Conservation (phyloP, 306 rosid genomes). For the Trifolium pratense region DNA sequence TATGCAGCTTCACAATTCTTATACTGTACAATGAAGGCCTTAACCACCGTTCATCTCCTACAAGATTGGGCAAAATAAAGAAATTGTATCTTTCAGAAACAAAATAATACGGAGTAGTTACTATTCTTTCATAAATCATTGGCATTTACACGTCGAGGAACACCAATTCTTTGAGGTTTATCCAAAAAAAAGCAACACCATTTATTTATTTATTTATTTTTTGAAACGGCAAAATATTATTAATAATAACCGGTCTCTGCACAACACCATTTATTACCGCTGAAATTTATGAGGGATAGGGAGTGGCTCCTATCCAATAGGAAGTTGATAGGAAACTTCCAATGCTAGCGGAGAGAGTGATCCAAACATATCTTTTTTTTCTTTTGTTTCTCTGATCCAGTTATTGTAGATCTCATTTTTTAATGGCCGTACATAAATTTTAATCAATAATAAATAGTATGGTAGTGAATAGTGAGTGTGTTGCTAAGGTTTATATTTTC, state of each 20-base stretch:
- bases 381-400: neutral
- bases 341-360: neutral
- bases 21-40: conserved; percentile 46
- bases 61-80: conserved; percentile 35
- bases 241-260: too few species aligned
- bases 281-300: neutral
- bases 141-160: neutral
- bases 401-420: conserved; percentile 1
- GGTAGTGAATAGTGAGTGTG: neutral
- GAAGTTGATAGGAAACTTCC: neutral
- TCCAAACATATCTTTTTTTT: neutral
- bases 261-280: neutral
- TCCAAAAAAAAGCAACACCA: neutral
- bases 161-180: neutral
- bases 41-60: conserved; percentile 40
- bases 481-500: neutral
- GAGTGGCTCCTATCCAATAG: neutral
- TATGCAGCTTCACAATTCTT: conserved; percentile 31
- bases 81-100: conserved; percentile 10
- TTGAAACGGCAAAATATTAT: too few species aligned
- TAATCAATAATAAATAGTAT: conserved; percentile 5
- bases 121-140: conserved; percentile 30
- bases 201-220: too few species aligned
- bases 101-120: conserved; percentile 26
- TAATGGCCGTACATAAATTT: neutral